phyloP scores from a whole-genome alignment of 495 filamentous ascomycete species.

The Penicillium longicatenatum region DNA sequence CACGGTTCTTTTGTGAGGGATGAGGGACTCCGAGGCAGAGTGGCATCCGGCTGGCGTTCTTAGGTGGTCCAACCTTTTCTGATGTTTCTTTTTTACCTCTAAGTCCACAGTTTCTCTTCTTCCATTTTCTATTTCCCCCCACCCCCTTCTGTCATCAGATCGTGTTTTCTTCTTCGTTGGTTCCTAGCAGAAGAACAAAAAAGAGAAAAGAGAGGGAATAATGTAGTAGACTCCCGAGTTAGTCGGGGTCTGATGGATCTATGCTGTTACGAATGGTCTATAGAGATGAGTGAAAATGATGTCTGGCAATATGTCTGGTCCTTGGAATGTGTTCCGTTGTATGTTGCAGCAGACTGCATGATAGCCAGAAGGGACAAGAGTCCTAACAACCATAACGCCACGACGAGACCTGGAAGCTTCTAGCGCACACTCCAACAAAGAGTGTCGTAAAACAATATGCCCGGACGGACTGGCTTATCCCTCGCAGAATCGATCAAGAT shows the following conservation, averaged over 20 bases:
- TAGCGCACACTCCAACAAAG: neutral
- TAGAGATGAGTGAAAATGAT: slow-evolving; percentile 45
- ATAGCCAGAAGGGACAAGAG: neutral
- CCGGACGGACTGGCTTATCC: neutral
- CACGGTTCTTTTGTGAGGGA: slow-evolving; percentile 38
- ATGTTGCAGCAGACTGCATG: neutral
- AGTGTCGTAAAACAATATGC: neutral
- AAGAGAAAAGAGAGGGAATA: slow-evolving; percentile 18
- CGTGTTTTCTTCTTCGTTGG: slow-evolving; percentile 12
- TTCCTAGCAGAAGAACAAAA: slow-evolving; percentile 19
- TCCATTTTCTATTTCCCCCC: slow-evolving; percentile 19
- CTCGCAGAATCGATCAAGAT: neutral
- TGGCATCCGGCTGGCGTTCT: slow-evolving; percentile 56
- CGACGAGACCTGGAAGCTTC: neutral
- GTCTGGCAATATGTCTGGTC: slow-evolving; percentile 26
- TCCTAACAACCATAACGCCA: neutral
- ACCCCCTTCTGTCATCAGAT: slow-evolving; percentile 12
- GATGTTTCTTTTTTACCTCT: slow-evolving; percentile 38
- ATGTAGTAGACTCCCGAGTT: slow-evolving; percentile 27
- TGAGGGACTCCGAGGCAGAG: slow-evolving; percentile 43
- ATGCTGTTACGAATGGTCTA: slow-evolving; percentile 54
- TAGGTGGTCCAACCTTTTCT: slow-evolving; percentile 45
- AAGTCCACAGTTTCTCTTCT: slow-evolving; percentile 30
- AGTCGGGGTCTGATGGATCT: slow-evolving; percentile 32
- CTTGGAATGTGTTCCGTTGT: slow-evolving; percentile 4